Base-by-base conservation (phyloP, 1,284 basidiomycete species). In the Boletus sp. region DNA sequence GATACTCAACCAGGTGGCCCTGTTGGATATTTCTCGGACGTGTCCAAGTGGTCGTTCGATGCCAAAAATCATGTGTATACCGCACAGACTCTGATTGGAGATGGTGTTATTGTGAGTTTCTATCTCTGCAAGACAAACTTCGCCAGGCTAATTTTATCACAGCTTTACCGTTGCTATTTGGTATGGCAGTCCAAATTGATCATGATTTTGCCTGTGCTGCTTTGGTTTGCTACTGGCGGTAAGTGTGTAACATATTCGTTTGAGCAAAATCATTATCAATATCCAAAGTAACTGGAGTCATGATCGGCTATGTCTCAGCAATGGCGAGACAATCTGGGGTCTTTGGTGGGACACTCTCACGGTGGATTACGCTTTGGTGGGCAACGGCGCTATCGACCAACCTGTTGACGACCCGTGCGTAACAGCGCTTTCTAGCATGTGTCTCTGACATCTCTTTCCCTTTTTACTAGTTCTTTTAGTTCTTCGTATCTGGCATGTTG, bases 51-150 rank as follows among this genome's bases (percentile, higher is more conserved):
- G 55, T 48, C 58, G 28, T 59, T 40, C 25, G 37, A 56, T 9
- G 17, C 46, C 28, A 59, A 59, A 28, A 58, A 40, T 25, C 33
- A 23, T 8, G 44, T 58, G 31, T 59, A 30, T 11, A 30, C 31
- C 23, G 58, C 65, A 13, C 75, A 78, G 51, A 76, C 75, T 2
- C 65, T 74, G n/a, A 64, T 77, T 37, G 72, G 75, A 1, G 75
- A 77, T 27, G 69, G 67, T 10, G 71, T 76, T 2, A 63, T 78
- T 17, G 75, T 76, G 31, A 62, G 72, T 23, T 67, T 31, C 38
- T 30, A 17, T 25, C 19, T 44, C 19, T 48, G 23, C 16, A 2
- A 13, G 10, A 16, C 10, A 13, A 31, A 28, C 1, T 3, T n/a
- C n/a, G 23, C 25, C 9, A 30, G 7, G 25, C 46, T 61, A n/a